phyloP scores from a whole-genome alignment of 2,329 filamentous ascomycete species.

The Fusarium haematococcum region DNA sequence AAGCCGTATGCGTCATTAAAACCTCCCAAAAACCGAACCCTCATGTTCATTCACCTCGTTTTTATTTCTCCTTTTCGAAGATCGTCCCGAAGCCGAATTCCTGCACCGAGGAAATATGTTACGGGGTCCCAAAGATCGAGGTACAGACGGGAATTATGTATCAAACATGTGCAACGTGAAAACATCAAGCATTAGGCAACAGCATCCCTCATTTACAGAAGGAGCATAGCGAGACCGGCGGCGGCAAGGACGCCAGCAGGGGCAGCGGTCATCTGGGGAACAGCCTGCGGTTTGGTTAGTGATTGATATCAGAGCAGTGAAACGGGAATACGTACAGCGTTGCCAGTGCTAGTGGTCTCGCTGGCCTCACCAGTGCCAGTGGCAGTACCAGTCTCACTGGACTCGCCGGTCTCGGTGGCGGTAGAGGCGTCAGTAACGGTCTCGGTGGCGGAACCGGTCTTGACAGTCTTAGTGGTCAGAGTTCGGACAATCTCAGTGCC shows the following conservation, averaged over 20 bases:
- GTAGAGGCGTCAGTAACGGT: slow-evolving; percentile 38
- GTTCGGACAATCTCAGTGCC: slow-evolving; percentile 35
- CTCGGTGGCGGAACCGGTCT: slow-evolving; percentile 29
- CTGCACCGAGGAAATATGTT: slow-evolving; percentile 40
- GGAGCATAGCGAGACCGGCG: slow-evolving; percentile 60
- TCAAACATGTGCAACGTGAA: slow-evolving; percentile 54
- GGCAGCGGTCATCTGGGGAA: slow-evolving; percentile 57
- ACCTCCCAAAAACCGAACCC: slow-evolving; percentile 44
- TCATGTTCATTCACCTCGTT: slow-evolving; percentile 47
- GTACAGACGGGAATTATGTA: slow-evolving; percentile 57
- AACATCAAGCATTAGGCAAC: slow-evolving; percentile 41
- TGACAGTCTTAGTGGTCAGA: slow-evolving; percentile 32
- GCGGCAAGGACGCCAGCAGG: slow-evolving; percentile 61
- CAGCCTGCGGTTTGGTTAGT: slow-evolving; percentile 39
- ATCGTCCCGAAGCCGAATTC: slow-evolving; percentile 40
- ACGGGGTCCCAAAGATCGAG: slow-evolving; percentile 44
- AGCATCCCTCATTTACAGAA: slow-evolving; percentile 55
- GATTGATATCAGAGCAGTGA: background rate
- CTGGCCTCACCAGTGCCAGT: slow-evolving; percentile 14
- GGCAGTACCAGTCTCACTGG: slow-evolving; percentile 25
- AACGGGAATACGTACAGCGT: slow-evolving; percentile 46
- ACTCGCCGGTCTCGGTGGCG: slow-evolving; percentile 16
- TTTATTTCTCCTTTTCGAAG: slow-evolving; percentile 43
- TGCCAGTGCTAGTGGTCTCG: slow-evolving; percentile 39
- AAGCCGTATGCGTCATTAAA: slow-evolving; percentile 51